Percentiles rank a stretch among this genome's conserved stretches.
Evolutionary conservation across 2,329 filamentous ascomycete species (phyloP).

Genomic region (Exserohilum turcica): DNA sequence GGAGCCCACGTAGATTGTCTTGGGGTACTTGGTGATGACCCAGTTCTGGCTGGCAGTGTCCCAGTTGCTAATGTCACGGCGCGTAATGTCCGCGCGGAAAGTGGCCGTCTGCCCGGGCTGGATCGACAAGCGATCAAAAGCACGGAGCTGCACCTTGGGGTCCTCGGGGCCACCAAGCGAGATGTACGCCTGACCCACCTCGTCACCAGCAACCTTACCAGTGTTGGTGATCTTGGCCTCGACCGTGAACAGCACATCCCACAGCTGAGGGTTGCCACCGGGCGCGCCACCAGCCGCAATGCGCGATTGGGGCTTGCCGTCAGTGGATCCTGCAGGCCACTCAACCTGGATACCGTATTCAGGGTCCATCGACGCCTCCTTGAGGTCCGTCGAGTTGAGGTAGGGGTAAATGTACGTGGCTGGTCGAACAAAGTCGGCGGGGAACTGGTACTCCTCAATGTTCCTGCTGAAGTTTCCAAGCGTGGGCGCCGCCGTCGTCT

Average conservation of each 20-base stretch:
- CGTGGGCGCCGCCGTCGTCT: constrained; percentile 66
- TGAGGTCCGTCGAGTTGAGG: constrained; percentile 66
- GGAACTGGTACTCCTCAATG: constrained; percentile 70
- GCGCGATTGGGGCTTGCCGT: constrained; percentile 63
- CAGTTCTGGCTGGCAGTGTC: constrained; percentile 81
- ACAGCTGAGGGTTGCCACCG: constrained; percentile 67
- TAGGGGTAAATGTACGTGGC: constrained; percentile 72
- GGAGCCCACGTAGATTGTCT: constrained; percentile 65
- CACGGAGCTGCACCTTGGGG: constrained; percentile 68
- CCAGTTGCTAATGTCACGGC: constrained; percentile 89
- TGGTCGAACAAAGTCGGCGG: constrained; percentile 60
- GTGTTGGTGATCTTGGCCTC: constrained; percentile 74
- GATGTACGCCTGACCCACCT: constrained; percentile 77
- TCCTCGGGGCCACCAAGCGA: constrained; percentile 79
- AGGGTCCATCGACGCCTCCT: constrained; percentile 62
- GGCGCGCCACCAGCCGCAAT: constrained; percentile 67
- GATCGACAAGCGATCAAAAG: constrained; percentile 79
- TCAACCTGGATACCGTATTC: constrained; percentile 64
- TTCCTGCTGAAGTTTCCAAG: constrained; percentile 69
- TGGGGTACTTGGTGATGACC: constrained; percentile 65
- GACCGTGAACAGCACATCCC: constrained; percentile 71
- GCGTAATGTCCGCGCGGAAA: constrained; percentile 72
- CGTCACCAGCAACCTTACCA: constrained; percentile 67
- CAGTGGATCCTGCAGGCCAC: constrained; percentile 63
- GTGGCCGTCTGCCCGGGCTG: constrained; percentile 68